Percentiles rank a stretch among this genome's conserved stretches.
Conservation (phyloP, 139 green algal species). For the Gonium pectorale region DNA sequence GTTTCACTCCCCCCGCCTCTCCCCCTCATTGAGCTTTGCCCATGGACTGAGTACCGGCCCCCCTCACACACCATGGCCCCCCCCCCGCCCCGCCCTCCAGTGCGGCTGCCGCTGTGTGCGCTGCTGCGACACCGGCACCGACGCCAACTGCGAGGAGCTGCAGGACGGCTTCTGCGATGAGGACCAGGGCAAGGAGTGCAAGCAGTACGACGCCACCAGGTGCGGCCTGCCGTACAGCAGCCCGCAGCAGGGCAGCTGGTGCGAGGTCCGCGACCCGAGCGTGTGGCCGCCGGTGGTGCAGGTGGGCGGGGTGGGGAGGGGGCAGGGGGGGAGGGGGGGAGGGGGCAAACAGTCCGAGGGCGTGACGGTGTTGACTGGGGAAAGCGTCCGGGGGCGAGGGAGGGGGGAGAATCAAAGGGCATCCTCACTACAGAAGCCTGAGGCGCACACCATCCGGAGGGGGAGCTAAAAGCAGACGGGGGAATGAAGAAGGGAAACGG, state of each 20-base stretch:
- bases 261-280: conserved; percentile 47
- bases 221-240: conserved; percentile 71
- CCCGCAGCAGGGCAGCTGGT: conserved; percentile 59
- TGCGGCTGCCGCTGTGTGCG: conserved; percentile 76
- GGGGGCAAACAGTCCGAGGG: too few relatives aligned
- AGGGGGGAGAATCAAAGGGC: conserved; percentile 5
- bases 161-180: background rate
- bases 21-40: too few relatives aligned
- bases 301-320: background rate
- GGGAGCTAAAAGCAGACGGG: background rate
- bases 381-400: background rate
- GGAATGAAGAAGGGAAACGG: too few relatives aligned
- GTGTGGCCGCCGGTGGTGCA: conserved; percentile 12
- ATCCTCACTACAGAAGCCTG: conserved; percentile 48
- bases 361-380: background rate
- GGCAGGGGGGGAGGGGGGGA: background rate
- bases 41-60: too few relatives aligned
- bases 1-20: background rate
- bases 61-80: background rate
- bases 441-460: background rate
- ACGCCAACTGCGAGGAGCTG: background rate
- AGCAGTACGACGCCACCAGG: conserved; percentile 41
- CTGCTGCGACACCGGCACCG: conserved; percentile 60
- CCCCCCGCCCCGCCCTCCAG: conserved; percentile 27
- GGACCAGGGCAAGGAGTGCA: conserved; percentile 44